A percentile compares a stretch with the other conserved stretches of the same genome.
These are phyloP conservation scores for Septoria linicola DNA, from an alignment of 2,329 filamentous ascomycete genomes.

Conservation along the genomic window DNA sequence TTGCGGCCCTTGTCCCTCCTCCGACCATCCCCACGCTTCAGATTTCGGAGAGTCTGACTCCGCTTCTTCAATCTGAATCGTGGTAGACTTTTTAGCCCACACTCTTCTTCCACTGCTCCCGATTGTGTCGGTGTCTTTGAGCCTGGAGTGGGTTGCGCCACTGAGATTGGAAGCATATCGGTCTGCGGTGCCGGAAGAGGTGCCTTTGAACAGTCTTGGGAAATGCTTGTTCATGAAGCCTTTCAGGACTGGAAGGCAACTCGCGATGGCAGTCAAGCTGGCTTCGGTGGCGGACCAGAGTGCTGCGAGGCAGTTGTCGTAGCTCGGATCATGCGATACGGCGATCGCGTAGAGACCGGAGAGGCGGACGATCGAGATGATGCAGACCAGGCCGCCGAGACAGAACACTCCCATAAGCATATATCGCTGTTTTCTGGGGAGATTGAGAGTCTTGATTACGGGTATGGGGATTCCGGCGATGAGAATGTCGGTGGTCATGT, in stretches of 20 bases:
- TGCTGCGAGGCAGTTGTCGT: conserved; percentile 8
- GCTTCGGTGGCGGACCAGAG: conserved; percentile 4
- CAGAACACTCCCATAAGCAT: conserved; percentile 7
- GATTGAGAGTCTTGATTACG: neutral
- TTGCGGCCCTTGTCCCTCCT: neutral
- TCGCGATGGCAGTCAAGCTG: conserved; percentile 5
- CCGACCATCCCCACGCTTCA: conserved; percentile 7
- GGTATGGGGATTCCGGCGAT: neutral
- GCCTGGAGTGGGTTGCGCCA: neutral
- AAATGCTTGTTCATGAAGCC: conserved; percentile 5
- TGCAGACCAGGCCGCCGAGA: conserved; percentile 6
- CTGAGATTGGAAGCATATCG: neutral
- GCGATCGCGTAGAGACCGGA: conserved; percentile 9
- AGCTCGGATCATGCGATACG: neutral
- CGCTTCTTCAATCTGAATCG: neutral
- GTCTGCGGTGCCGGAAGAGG: neutral
- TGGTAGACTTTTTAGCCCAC: neutral
- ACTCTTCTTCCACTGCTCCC: neutral
- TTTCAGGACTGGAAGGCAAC: conserved; percentile 7
- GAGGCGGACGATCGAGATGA: conserved; percentile 10
- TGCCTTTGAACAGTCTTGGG: neutral
- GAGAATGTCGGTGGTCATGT: no score
- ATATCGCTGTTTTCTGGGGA: conserved; percentile 4
- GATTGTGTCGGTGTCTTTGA: neutral
- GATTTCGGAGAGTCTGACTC: neutral